These are phyloP conservation scores for Malassezia equina DNA, from an alignment of 1,284 basidiomycete genomes.

Conservation along the genomic window DNA sequence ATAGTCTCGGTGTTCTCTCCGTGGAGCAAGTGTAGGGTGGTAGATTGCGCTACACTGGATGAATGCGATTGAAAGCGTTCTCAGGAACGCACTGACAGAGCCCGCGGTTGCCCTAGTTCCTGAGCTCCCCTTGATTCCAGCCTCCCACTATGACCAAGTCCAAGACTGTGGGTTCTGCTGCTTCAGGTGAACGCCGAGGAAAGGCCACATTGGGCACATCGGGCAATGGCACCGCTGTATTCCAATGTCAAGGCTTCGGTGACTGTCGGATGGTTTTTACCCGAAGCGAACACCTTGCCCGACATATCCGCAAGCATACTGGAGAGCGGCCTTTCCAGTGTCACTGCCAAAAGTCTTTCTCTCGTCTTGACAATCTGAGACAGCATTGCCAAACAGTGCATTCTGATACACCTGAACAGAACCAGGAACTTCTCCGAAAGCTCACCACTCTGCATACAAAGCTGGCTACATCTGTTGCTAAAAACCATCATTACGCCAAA, in stretches of 20 bases:
- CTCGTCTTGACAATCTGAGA: conserved; percentile 85
- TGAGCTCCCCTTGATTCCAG: not conserved
- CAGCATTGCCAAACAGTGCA: conserved; percentile 95
- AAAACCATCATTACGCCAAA: not conserved
- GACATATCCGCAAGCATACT: conserved; percentile 93
- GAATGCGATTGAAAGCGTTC: not conserved
- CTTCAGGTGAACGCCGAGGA: not conserved
- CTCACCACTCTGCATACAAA: conserved; percentile 73
- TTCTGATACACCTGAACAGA: conserved; percentile 70
- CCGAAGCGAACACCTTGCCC: conserved; percentile 82
- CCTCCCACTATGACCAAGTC: not conserved
- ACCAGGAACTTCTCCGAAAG: conserved; percentile 82
- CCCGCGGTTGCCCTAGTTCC: not conserved
- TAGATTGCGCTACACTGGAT: not conserved
- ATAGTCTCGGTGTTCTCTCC: not conserved
- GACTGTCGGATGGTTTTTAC: conserved; percentile 94
- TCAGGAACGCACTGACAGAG: not conserved
- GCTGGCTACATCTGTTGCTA: conserved; percentile 52
- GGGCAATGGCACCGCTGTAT: conserved; percentile 50
- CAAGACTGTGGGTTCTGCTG: not conserved
- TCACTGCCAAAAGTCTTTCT: conserved; percentile 89
- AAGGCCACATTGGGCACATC: not conserved
- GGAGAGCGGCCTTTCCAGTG: conserved; percentile 86
- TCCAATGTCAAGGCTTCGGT: conserved; percentile 85
- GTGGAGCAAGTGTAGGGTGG: not conserved